Base-by-base conservation (phyloP, 1,139 yeast species). In the Suhomyces maxii region DNA sequence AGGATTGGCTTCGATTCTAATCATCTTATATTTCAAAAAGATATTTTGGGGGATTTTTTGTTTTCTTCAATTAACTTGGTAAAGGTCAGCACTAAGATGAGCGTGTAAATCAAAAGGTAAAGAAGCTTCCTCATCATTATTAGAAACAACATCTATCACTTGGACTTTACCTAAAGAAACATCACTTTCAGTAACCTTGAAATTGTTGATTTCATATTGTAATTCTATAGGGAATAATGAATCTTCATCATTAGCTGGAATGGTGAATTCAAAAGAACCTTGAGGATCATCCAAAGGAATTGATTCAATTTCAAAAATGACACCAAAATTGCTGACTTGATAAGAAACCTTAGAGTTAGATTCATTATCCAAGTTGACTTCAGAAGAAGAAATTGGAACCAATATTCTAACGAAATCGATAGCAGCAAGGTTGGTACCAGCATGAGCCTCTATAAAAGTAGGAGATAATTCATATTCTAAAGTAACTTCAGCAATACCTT, bases 191-290 rank as follows among this genome's bases (percentile, higher is more conserved):
- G 71, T 68, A 25, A 68, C 68, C 25, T 64, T 65, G n/a, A 65
- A 61, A 47, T 64, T 65, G 36, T 58, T 57, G 34, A 65, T 48
- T 39, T 69, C 69, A 63, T 84, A 83, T 45, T 70, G 67, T 36
- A 89, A 79, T 56, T 82, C 82, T 77, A 93, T 83, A 52, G 99
- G 99, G 87, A 90, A 91, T 60, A 93, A 76, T 18, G 84, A 79
- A 53, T 90, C 96, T 66, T 93, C 98, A 50, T 81, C 83, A 41
- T 76, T 83, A 8, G 85, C 87, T 53, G 84, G 86, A 50, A 90
- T 82, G 11, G 84, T 67, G 62, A 91, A 85, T 63, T 89, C 96
- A 65, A 93, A 84, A 36, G 90, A 82, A 25, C 96, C 96, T 40
- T 80, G 76, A 13, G 84, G 75, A 33, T 77, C 76, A 41, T 79